These are phyloP conservation scores for Wallacemonas sp. DNA, from an alignment of 208 protist genomes.

Conservation along the genomic window DNA sequence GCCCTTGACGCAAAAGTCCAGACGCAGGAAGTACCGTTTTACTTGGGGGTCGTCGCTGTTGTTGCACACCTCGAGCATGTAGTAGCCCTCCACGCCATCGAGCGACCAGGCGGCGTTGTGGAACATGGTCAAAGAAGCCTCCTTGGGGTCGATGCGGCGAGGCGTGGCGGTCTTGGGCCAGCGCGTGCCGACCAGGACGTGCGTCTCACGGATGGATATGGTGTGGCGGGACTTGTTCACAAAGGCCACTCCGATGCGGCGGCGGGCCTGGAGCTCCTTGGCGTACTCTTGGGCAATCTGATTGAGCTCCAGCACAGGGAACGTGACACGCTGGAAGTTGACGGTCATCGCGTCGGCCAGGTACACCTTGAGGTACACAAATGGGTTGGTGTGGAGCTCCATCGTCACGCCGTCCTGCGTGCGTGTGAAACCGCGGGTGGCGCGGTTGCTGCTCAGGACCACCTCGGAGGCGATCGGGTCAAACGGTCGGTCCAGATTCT, in stretches of 20 bases:
- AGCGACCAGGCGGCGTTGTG: constrained; percentile 64
- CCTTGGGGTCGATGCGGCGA: constrained; percentile 39
- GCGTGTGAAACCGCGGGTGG: constrained; percentile 26
- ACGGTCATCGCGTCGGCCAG: constrained; percentile 18
- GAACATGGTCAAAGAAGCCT: constrained; percentile 71
- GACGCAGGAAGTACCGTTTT: constrained; percentile 48
- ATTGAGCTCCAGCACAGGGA: constrained; percentile 43
- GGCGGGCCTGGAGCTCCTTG: constrained; percentile 37
- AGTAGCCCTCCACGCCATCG: constrained; percentile 67
- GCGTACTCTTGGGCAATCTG: constrained; percentile 48
- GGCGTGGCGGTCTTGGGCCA: constrained; percentile 48
- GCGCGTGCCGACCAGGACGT: constrained; percentile 48
- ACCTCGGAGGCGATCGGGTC: constrained; percentile 53
- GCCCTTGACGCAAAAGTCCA: constrained; percentile 70
- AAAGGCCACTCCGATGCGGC: constrained; percentile 55
- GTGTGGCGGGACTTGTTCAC: constrained; percentile 56
- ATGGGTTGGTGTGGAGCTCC: constrained; percentile 37
- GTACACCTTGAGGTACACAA: constrained; percentile 49
- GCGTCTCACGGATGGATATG: constrained; percentile 29
- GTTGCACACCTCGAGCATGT: constrained; percentile 63
- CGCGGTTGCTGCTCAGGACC: constrained; percentile 34
- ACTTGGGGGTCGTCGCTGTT: constrained; percentile 35
- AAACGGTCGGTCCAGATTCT: constrained; percentile 31
- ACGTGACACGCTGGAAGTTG: constrained; percentile 19
- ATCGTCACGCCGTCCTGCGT: constrained; percentile 43